Base-by-base conservation (phyloP, 495 filamentous ascomycete genomes). In the Penicillium cinerascens region DNA sequence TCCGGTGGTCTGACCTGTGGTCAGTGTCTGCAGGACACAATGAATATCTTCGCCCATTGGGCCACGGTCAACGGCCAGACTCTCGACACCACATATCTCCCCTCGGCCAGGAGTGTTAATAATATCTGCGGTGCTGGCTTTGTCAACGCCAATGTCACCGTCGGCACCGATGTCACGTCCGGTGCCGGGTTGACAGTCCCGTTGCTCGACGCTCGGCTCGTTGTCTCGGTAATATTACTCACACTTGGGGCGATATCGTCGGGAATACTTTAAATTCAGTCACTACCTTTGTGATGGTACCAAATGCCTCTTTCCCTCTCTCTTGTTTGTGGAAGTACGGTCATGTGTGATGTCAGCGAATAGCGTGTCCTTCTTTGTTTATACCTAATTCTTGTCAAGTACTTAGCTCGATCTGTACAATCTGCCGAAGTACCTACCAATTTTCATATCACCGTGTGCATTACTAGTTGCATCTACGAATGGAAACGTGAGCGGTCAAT, bases 1-100 rank as follows among this genome's bases (percentile, higher is more conserved):
- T 75, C 75, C 4, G 78, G 77, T 17, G 69, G 75, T 16, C 88
- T 90, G 1, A 83, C 82, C 4, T 95, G 89, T 65, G 78, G 77
- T 50, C 54, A 70, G n/a, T 95, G 89, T 60, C 66, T 88, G 22
- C 72, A 82, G 58, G 68, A 84, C 35, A 88, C 86, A 0, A 89
- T 95, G 86, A 72, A 71, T 16, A 65, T 89, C 36, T 92, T 85
- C 57, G 77, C 82, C 38, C 54, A 71, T 0, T 84, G 80, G 45
- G 82, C 85, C 1, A 70, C 73, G n/a, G 77, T 85, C 45, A 70
- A 81, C 38, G 75, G 62, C 1, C 82, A 84, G 55, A 72, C 79
- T 4, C 70, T 92, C 20, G 73, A 68, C 36, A 50, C 66, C 10
- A 82, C 79, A 4, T 93, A 92, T 66, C 62, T 78, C 4, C 49